Conservation (phyloP, 768 basidiomycete genomes). For the Leccinum ochraceum region DNA sequence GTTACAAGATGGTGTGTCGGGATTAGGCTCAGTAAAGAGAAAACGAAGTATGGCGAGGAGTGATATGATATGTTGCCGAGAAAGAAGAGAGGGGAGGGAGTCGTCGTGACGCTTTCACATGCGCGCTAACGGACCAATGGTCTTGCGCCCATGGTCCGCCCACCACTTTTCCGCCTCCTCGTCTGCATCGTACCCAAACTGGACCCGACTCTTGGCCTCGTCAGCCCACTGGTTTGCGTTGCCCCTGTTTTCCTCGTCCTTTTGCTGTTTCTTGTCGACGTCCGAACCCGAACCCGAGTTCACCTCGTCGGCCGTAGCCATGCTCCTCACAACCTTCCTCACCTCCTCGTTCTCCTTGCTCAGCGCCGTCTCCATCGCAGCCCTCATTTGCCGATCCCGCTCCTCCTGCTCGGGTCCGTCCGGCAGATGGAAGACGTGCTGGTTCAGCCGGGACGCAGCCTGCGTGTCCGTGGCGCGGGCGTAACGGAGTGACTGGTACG, state of each 20-base stretch:
- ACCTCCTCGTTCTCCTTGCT: slow-evolving; percentile 20
- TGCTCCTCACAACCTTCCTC: slow-evolving; percentile 11
- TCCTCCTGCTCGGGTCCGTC: slow-evolving; percentile 54
- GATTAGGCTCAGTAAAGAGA: not conserved
- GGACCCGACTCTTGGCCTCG: slow-evolving; percentile 43
- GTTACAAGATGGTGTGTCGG: not conserved
- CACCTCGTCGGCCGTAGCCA: slow-evolving; percentile 5
- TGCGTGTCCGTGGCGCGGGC: slow-evolving; percentile 52
- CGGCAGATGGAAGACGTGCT: slow-evolving; percentile 53
- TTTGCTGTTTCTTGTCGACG: not conserved
- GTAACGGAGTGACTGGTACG: slow-evolving; percentile 54
- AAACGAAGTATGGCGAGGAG: not conserved
- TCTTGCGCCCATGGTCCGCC: slow-evolving; percentile 32
- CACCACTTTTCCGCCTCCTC: slow-evolving; percentile 52
- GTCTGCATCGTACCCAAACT: slow-evolving; percentile 60
- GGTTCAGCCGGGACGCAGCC: slow-evolving; percentile 48
- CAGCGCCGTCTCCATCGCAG: slow-evolving; percentile 45
- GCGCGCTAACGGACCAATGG: slow-evolving; percentile 15
- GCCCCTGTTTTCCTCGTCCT: slow-evolving; percentile 12
- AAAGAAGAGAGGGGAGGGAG: not conserved
- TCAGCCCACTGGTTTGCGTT: slow-evolving; percentile 64
- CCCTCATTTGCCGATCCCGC: slow-evolving; percentile 52
- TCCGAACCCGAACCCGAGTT: not conserved
- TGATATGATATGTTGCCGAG: not conserved
- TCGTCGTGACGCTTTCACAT: not conserved